Conservation (phyloP, 495 filamentous ascomycete genomes). For the Parathielavia hyrcaniae region DNA sequence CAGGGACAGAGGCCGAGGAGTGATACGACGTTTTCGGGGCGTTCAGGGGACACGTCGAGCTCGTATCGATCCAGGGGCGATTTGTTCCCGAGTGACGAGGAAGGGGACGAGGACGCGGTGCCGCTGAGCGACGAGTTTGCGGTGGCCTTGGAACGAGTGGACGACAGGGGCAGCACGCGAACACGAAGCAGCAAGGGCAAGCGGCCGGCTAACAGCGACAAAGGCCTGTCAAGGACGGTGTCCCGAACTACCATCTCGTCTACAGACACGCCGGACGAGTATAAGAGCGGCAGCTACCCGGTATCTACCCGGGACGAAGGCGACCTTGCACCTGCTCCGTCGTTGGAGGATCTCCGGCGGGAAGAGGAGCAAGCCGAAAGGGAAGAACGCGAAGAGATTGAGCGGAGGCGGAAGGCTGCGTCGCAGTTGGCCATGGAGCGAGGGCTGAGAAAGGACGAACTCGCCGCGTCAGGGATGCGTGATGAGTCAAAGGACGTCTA, state of each 20-base stretch:
- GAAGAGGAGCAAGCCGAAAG: constrained; percentile 65
- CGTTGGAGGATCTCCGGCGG: constrained; percentile 64
- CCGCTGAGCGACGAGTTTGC: constrained; percentile 92
- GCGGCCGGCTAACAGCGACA: constrained; percentile 45
- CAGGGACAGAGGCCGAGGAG: constrained; percentile 56
- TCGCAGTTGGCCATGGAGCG: constrained; percentile 62
- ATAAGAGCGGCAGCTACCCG: constrained; percentile 29
- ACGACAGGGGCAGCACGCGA: constrained; percentile 67
- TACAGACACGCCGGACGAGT: constrained; percentile 36
- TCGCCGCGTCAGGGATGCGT: constrained; percentile 20
- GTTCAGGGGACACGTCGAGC: constrained; percentile 77
- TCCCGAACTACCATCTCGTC: constrained; percentile 49
- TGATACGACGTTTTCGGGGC: constrained; percentile 71
- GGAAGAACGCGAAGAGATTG: constrained; percentile 66
- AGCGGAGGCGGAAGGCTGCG: constrained; percentile 65
- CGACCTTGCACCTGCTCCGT: constrained; percentile 36
- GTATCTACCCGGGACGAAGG: constrained; percentile 26
- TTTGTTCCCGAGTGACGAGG: constrained; percentile 85
- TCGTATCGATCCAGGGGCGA: constrained; percentile 91
- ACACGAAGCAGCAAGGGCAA: constrained; percentile 56
- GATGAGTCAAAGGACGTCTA: constrained; percentile 1
- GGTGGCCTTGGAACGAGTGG: constrained; percentile 63
- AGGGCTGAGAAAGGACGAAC: constrained; percentile 51
- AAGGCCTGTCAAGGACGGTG: constrained; percentile 50
- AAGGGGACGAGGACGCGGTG: constrained; percentile 83